These are phyloP conservation scores for Xerocomellus intermedius DNA, from an alignment of 768 basidiomycete genomes.

Conservation along the genomic window DNA sequence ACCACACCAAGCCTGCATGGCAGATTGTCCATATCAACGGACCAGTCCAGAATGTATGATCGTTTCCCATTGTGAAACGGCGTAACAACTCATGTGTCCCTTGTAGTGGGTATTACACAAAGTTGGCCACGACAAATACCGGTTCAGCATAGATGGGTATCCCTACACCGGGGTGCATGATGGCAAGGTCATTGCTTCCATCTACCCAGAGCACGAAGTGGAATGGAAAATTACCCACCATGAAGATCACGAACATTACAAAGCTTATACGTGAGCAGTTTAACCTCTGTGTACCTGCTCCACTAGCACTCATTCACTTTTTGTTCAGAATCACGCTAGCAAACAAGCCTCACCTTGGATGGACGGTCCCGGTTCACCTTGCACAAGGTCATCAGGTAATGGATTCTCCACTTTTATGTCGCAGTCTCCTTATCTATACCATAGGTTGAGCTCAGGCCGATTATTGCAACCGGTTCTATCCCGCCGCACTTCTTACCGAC, in stretches of 20 bases:
- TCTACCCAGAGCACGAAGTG: not conserved
- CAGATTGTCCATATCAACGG: not conserved
- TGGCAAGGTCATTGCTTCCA: not conserved
- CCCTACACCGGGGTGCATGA: not conserved
- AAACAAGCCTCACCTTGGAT: not conserved
- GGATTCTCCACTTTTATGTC: not conserved
- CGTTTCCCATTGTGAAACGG: too few relatives aligned
- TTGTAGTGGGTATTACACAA: not conserved
- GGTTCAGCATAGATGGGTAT: not conserved
- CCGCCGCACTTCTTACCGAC: not conserved
- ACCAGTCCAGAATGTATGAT: not conserved
- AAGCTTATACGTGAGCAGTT: not conserved
- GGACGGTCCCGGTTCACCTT: not conserved
- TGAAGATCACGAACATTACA: rapidly evolving
- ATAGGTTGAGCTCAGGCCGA: not conserved
- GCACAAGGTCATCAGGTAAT: not conserved
- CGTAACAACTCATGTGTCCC: not conserved
- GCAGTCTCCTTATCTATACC: not conserved
- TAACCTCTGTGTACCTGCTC: not conserved
- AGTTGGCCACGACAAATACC: not conserved
- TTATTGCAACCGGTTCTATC: rapidly evolving
- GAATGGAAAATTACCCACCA: not conserved
- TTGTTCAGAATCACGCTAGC: not conserved
- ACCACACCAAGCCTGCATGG: not conserved
- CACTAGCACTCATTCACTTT: not conserved